These are phyloP conservation scores for Diophrys appendiculata DNA, from an alignment of 73 alveolate species.

Conservation along the genomic window DNA sequence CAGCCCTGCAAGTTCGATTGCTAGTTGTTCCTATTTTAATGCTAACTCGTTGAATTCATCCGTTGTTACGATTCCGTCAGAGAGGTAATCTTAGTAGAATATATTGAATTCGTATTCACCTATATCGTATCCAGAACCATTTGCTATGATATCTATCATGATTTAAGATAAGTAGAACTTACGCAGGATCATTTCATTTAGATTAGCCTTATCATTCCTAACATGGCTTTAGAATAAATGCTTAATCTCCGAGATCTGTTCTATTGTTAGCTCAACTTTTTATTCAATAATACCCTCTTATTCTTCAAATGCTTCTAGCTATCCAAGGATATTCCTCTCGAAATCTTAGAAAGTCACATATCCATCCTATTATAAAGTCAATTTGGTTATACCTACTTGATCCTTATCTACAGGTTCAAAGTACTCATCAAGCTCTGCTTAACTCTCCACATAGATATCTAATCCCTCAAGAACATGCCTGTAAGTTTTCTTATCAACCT, in stretches of 20 bases:
- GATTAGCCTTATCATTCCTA: neutral
- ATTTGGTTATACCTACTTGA: too few relatives aligned
- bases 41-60: neutral
- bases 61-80: neutral
- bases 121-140: too few relatives aligned
- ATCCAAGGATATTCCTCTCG: neutral
- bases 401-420: constrained; percentile 5
- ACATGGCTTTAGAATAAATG: neutral
- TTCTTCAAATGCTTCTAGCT: neutral
- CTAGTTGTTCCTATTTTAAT: neutral
- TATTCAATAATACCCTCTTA: neutral
- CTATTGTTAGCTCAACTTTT: neutral
- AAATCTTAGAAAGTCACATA: constrained; percentile 4
- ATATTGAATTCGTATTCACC: neutral
- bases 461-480: neutral
- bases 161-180: too few relatives aligned
- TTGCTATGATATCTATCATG: too few relatives aligned
- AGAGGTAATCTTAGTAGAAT: neutral
- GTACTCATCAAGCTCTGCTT: neutral
- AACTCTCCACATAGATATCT: neutral
- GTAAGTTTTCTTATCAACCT: constrained; percentile 8
- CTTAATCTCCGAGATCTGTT: constrained; percentile 1
- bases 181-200: constrained; percentile 8
- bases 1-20: constrained; percentile 12
- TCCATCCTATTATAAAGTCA: too few relatives aligned